Conservation (phyloP, 2,329 filamentous ascomycete species). For the Mycosphaerella sp. region DNA sequence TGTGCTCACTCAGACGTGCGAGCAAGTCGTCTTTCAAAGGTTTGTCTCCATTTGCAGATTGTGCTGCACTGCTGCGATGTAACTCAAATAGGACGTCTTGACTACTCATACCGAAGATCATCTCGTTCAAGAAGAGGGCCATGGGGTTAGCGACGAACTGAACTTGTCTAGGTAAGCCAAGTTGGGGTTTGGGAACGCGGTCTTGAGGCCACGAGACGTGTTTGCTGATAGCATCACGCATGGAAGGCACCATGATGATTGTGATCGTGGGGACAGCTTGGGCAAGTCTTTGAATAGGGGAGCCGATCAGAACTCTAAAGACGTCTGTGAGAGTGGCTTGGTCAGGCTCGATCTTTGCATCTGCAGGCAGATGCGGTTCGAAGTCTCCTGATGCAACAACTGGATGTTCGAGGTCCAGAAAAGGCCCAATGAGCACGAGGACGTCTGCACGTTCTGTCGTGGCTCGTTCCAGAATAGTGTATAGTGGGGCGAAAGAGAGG, state of each 20-base stretch:
- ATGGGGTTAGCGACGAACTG: slow-evolving; percentile 85
- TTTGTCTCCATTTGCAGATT: slow-evolving; percentile 75
- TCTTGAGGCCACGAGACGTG: slow-evolving; percentile 85
- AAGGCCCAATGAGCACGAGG: slow-evolving; percentile 76
- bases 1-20: slow-evolving; percentile 64
- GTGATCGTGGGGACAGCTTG: slow-evolving; percentile 68
- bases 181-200: slow-evolving; percentile 61
- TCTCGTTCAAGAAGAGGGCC: slow-evolving; percentile 81
- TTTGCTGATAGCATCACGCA: slow-evolving; percentile 73
- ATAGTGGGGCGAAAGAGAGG: slow-evolving; percentile 80
- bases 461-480: slow-evolving; percentile 72
- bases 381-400: slow-evolving; percentile 58
- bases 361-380: slow-evolving; percentile 40
- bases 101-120: slow-evolving; percentile 70
- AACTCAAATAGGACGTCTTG: slow-evolving; percentile 80
- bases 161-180: slow-evolving; percentile 70
- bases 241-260: slow-evolving; percentile 75
- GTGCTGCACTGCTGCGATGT: slow-evolving; percentile 51
- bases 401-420: slow-evolving; percentile 87
- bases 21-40: slow-evolving; percentile 61
- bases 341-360: slow-evolving; percentile 51
- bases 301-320: slow-evolving; percentile 74
- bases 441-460: slow-evolving; percentile 69
- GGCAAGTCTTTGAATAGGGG: slow-evolving; percentile 64
- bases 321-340: slow-evolving; percentile 72